Evolutionary conservation across 768 basidiomycete species (phyloP).

Genomic region (Crassisporium funariophilum): DNA sequence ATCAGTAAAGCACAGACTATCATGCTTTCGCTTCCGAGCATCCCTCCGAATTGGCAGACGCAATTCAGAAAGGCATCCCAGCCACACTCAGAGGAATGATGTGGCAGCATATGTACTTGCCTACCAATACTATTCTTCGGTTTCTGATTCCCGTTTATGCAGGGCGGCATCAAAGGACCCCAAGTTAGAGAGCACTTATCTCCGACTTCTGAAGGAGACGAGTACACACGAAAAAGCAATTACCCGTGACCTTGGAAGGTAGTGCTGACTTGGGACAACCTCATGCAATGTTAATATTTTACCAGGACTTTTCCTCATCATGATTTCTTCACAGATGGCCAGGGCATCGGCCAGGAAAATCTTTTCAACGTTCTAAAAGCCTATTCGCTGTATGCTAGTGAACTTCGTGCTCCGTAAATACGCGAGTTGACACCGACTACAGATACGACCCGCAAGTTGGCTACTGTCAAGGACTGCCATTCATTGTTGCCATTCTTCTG

Average conservation of each 20-base stretch:
- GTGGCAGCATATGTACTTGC: conserved; percentile 88
- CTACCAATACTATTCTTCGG: conserved; percentile 2
- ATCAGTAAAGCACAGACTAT: conserved; percentile 62
- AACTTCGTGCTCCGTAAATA: not conserved
- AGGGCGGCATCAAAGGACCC: conserved; percentile 95
- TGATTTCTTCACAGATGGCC: conserved; percentile 91
- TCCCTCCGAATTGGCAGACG: conserved; percentile 78
- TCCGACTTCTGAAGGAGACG: conserved; percentile 76
- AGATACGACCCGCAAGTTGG: conserved; percentile 93
- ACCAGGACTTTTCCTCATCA: conserved; percentile 94
- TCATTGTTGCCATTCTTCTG: conserved; percentile 91
- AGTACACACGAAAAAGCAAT: conserved; percentile 96
- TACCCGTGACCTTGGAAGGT: conserved; percentile 87
- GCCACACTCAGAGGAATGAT: conserved; percentile 88
- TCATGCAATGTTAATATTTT: conserved; percentile 4
- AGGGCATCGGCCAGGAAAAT: conserved; percentile 96
- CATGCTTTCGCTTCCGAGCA: conserved; percentile 80
- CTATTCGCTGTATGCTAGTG: conserved; percentile 76
- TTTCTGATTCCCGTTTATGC: not conserved
- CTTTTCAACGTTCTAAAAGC: conserved; percentile 98
- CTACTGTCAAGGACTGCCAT: conserved; percentile 96
- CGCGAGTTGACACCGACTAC: not conserved
- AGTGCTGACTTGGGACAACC: conserved; percentile 17
- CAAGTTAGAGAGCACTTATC: conserved; percentile 81
- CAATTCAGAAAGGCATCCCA: conserved; percentile 93